These are phyloP conservation scores for Phenoliferia sp. DNA, from an alignment of 1,284 basidiomycete species.

Conservation along the genomic window DNA sequence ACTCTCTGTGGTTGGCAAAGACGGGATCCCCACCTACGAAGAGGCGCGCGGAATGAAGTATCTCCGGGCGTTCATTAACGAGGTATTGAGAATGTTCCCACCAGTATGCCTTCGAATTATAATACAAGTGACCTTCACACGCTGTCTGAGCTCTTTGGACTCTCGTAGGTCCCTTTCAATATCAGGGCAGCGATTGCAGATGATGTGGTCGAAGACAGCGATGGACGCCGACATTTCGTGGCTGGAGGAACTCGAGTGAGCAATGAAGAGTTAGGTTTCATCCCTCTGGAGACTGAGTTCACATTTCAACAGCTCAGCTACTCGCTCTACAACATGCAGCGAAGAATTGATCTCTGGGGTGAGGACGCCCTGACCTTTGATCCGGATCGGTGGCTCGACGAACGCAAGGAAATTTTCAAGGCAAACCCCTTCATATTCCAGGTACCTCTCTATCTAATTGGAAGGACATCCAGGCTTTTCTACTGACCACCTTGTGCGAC, in stretches of 20 bases:
- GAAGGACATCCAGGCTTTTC: too few relatives aligned
- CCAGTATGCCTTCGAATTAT: conserved; percentile 56
- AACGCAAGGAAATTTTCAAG: conserved; percentile 2
- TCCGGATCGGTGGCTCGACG: conserved; percentile 52
- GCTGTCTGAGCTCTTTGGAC: too few relatives aligned
- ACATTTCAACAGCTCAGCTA: background rate
- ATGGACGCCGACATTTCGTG: conserved; percentile 31
- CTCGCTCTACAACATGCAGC: conserved; percentile 55
- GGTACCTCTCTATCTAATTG: background rate
- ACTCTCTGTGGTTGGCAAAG: conserved; percentile 50
- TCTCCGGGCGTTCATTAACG: conserved; percentile 31
- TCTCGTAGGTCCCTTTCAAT: background rate
- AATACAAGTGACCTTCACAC: conserved; percentile 9
- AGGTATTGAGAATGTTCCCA: conserved; percentile 51
- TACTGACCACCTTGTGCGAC: background rate
- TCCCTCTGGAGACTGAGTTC: conserved; percentile 52
- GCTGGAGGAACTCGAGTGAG: conserved; percentile 7
- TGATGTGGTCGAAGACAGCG: conserved; percentile 4
- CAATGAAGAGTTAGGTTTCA: conserved; percentile 52
- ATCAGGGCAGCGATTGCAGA: background rate
- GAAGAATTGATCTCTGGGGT: conserved; percentile 61
- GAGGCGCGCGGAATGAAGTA: conserved; percentile 57
- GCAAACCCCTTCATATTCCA: conserved; percentile 25
- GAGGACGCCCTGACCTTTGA: conserved; percentile 62
- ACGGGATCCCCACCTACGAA: conserved; percentile 52